Conservation (phyloP, 306 rosid species). For the cucumber (Cucumis sativus) region Cucumber_9930_V3 NC_026657.2:8043501-8044000, state of each 20-base stretch:
- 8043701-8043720: conserved; percentile 44
- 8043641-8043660: conserved; percentile 85
- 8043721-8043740: conserved; percentile 30
- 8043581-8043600: conserved; percentile 44
- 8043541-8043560: conserved; percentile 41
- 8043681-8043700: conserved; percentile 56
- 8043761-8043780: conserved; percentile 34
- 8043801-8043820: conserved; percentile 50
- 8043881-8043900: conserved; percentile 52
- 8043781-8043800: conserved; percentile 32
- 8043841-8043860: conserved; percentile 54
- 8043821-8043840: conserved; percentile 52
- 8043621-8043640: conserved; percentile 63
- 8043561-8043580: conserved; percentile 48
- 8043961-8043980: conserved; percentile 16
- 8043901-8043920: conserved; percentile 49
- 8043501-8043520: conserved; percentile 68
- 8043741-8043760: conserved; percentile 29
- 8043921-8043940: conserved; percentile 45
- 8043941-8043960: conserved; percentile 40
- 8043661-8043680: conserved; percentile 48
- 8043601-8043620: conserved; percentile 41
- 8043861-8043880: conserved; percentile 82
- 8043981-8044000: conserved; percentile 26
- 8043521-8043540: conserved; percentile 88